A percentile compares a stretch with the other conserved stretches of the same genome.
These are phyloP conservation scores for Verbascum thapsus DNA, from an alignment of 257 asterid genomes.

Conservation along the genomic window DNA sequence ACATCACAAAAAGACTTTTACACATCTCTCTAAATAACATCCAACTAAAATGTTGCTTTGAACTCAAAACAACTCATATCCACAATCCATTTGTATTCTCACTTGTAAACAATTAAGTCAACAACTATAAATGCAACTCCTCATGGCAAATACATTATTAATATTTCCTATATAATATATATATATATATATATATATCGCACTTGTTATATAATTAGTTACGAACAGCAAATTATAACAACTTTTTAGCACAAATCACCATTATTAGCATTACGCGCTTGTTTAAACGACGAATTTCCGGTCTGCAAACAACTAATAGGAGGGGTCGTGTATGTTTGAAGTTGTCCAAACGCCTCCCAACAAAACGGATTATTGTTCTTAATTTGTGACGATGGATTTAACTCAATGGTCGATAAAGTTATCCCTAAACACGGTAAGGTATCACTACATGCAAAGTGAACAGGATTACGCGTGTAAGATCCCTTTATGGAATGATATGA, in stretches of 20 bases:
- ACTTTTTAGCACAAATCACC: slow-evolving; percentile 26
- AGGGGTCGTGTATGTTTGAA: slow-evolving; percentile 41
- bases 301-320: slow-evolving; percentile 37
- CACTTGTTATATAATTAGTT: too few species aligned
- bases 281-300: neutral
- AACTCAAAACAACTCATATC: too few species aligned
- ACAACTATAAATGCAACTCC: too few species aligned
- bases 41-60: too few species aligned
- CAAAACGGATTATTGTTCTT: slow-evolving; percentile 34
- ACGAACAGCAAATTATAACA: too few species aligned
- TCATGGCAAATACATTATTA: too few species aligned
- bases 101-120: neutral
- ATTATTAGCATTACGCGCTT: neutral
- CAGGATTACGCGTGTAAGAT: slow-evolving; percentile 38
- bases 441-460: slow-evolving; percentile 48
- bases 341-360: slow-evolving; percentile 47
- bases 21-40: too few species aligned
- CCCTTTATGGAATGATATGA: slow-evolving; percentile 51
- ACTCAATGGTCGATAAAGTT: slow-evolving; percentile 29
- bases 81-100: too few species aligned
- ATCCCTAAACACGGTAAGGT: slow-evolving; percentile 43
- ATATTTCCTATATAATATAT: too few species aligned
- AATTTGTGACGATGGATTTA: slow-evolving; percentile 24
- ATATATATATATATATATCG: too few species aligned
- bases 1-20: too few species aligned